A percentile compares a stretch with the other conserved stretches of the same genome.
phyloP scores from a whole-genome alignment of 345 rosid genomes.

The Eucalyptus polyanthemos region DNA sequence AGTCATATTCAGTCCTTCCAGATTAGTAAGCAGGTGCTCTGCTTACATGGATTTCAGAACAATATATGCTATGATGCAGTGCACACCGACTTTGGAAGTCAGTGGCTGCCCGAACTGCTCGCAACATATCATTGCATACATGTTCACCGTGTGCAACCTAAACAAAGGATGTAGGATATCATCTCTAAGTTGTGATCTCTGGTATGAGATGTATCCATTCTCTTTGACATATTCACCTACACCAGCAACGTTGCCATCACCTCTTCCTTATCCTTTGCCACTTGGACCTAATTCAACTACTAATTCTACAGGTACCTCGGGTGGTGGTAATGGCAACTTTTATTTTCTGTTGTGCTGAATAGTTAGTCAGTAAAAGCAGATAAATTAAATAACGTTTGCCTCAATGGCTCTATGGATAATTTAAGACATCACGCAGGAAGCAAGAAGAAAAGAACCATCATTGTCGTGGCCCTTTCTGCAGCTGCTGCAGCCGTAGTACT shows the following conservation, averaged over 20 bases:
- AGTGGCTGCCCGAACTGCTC: constrained; percentile 9
- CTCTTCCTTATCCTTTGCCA: neutral
- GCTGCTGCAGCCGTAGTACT: neutral
- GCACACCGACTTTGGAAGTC: constrained; percentile 9
- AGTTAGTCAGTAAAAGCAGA: neutral
- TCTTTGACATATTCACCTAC: neutral
- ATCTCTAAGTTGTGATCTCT: constrained; percentile 13
- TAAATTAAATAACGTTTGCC: neutral
- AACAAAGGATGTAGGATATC: neutral
- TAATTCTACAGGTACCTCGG: neutral
- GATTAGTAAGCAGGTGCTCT: neutral
- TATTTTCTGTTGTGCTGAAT: neutral
- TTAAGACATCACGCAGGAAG: neutral
- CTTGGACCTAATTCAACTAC: neutral
- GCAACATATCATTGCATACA: neutral
- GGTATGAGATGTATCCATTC: constrained; percentile 17
- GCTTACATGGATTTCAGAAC: neutral
- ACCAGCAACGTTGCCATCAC: neutral
- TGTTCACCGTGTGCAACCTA: neutral
- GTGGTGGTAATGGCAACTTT: neutral
- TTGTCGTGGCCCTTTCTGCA: neutral
- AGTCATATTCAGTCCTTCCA: constrained; percentile 7
- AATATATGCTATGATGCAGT: constrained; percentile 23
- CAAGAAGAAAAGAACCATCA: neutral
- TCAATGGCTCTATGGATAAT: neutral